Percentiles rank a stretch among this genome's conserved stretches.
These are phyloP conservation scores for Allomyces arbusculus DNA, from an alignment of 192 early-diverging fungal genomes.

Conservation along the genomic window DNA sequence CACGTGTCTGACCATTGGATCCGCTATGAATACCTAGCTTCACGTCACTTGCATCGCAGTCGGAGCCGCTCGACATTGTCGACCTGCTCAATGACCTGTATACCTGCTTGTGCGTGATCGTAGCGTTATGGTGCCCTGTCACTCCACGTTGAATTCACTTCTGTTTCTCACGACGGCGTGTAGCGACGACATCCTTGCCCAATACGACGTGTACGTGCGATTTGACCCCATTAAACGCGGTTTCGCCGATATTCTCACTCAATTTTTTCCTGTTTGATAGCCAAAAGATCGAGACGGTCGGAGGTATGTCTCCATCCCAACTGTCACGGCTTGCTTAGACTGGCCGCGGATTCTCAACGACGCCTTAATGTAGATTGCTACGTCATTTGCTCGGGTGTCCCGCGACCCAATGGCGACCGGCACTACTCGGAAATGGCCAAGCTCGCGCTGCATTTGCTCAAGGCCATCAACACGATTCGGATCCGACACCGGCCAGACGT, in stretches of 20 bases:
- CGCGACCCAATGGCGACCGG: conserved; percentile 7
- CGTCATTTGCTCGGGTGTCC: conserved; percentile 16
- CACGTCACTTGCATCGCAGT: conserved; percentile 11
- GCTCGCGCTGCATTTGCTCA: conserved; percentile 13
- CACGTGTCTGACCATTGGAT: too few species aligned
- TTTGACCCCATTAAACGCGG: too few species aligned
- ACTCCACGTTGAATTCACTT: too few species aligned
- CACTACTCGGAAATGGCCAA: conserved; percentile 13
- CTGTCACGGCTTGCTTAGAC: too few species aligned
- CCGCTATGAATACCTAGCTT: conserved; percentile 1
- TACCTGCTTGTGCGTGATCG: conserved; percentile 14
- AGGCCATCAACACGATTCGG: conserved; percentile 2
- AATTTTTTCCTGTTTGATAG: too few species aligned
- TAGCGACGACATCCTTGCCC: background rate
- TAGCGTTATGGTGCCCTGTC: background rate
- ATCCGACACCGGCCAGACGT: conserved; percentile 9
- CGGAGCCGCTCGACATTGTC: conserved; percentile 14
- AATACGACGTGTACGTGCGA: conserved; percentile 12
- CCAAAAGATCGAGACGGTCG: conserved; percentile 20
- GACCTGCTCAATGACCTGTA: conserved; percentile 18
- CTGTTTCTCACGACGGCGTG: too few species aligned
- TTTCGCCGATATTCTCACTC: too few species aligned
- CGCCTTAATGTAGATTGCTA: conserved; percentile 8
- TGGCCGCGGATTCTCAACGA: background rate
- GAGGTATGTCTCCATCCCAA: background rate